Evolutionary conservation across 768 basidiomycete genomes (phyloP), one percentile per base, ranked within the genome.

Genomic region (Podaxis mareebaensis): DNA sequence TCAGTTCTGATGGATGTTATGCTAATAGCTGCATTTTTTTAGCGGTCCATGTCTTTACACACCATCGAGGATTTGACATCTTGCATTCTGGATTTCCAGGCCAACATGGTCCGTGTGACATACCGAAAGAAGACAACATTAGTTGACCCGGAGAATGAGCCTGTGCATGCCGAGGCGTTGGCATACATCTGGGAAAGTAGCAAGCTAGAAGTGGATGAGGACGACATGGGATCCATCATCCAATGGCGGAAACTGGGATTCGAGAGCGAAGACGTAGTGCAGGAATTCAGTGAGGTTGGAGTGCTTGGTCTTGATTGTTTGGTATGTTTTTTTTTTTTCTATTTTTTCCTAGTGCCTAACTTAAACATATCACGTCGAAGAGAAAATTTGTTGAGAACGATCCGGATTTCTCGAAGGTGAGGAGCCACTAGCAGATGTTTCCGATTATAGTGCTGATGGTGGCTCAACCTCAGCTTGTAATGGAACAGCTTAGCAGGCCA

Each of bases 201-300:
- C 59, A 84, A 82, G 66, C 69, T 93, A 61, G 72, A 75, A 51
- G 85, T 85, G 57, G 85, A 85, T 24, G 64, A 73, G 1, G 85
- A 86, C 60, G 71, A 75, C 24, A 76, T 81, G 17, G 84, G 83
- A 15, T 77, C 81, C 33, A 65, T 75, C 12, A 39, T 88, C 56
- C 89, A 90, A 72, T 95, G 93, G 93, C 80, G 84, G 44, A 83
- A 87, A 67, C 77, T 96, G 17, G 94, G 94, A 8, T 93, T 95
- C 68, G 81, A 83, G 38, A 84, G 81, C 7, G 92, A 95, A 73
- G 86, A 90, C 69, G 78, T 95, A 2, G 80, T 84, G 7, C 80
- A 84, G 60, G 93, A 95, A 75, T 96, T 93, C 72, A 81, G 80
- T 60, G 86, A 88, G 65, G 89, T 90, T 30, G 94, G 94, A 4